Conservation (phyloP, 352 stramenopile genomes). For the Phytophthora pluvialis region DNA sequence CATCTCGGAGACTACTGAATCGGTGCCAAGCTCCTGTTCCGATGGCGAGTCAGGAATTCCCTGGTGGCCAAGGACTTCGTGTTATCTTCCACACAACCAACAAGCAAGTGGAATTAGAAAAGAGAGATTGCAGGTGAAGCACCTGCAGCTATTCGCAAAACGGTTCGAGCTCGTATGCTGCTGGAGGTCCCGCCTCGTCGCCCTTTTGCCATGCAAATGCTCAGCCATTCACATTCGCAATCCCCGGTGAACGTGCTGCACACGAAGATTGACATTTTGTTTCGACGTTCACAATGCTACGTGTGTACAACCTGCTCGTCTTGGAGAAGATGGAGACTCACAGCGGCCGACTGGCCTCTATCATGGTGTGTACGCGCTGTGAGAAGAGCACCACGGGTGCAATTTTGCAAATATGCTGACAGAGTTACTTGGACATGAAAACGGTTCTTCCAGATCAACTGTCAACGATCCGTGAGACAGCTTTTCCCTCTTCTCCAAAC, state of each 20-base stretch:
- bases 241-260: slow-evolving; percentile 41
- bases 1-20: slow-evolving; percentile 8
- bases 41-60: slow-evolving; percentile 18
- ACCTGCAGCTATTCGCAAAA: slow-evolving; percentile 3
- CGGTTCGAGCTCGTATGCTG: slow-evolving; percentile 19
- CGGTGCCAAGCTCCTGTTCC: slow-evolving; percentile 15
- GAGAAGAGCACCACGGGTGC: slow-evolving; percentile 25
- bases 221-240: slow-evolving; percentile 36
- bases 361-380: slow-evolving; percentile 39
- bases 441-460: slow-evolving; percentile 2
- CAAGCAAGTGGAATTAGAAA: too few relatives aligned
- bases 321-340: slow-evolving; percentile 39
- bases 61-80: slow-evolving; percentile 25
- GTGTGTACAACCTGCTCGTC: slow-evolving; percentile 31
- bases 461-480: not conserved
- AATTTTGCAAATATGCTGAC: slow-evolving; percentile 36
- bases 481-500: not conserved
- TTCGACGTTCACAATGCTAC: slow-evolving; percentile 22
- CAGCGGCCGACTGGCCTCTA: slow-evolving; percentile 36
- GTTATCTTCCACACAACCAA: slow-evolving; percentile 42
- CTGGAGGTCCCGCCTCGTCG: slow-evolving; percentile 33
- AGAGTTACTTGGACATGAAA: slow-evolving; percentile 13
- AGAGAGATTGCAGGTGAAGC: not conserved
- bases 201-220: slow-evolving; percentile 37
- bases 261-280: slow-evolving; percentile 12